Conservation (phyloP, 2,329 filamentous ascomycete species). For the Pseudogymnoascus sp. region DNA sequence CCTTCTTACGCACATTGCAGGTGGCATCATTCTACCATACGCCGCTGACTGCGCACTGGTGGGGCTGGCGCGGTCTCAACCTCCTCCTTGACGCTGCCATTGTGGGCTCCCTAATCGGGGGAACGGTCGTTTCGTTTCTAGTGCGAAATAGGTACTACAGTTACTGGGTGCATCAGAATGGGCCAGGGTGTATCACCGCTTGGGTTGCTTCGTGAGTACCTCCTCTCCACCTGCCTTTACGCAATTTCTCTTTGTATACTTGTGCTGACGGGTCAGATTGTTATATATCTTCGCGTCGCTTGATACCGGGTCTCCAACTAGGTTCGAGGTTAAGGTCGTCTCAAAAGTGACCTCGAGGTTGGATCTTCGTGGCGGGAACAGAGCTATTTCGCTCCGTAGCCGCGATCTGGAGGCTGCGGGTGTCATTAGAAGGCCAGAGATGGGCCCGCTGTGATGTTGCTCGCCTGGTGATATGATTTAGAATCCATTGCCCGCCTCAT, state of each 20-base stretch:
- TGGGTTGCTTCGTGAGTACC: not conserved
- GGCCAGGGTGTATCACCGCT: not conserved
- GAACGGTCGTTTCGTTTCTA: not conserved
- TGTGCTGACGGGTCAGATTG: not conserved
- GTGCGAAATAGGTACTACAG: not conserved
- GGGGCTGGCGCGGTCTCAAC: not conserved
- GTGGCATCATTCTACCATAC: not conserved
- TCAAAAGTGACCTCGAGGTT: not conserved
- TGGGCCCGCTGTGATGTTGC: not conserved
- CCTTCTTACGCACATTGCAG: not conserved
- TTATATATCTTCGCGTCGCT: not conserved
- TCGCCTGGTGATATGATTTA: slow-evolving; percentile 20
- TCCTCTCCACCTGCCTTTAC: not conserved
- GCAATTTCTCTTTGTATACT: not conserved
- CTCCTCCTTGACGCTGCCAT: not conserved
- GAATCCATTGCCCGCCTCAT: too few relatives aligned
- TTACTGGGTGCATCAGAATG: not conserved
- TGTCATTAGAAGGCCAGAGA: not conserved
- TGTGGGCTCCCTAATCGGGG: not conserved
- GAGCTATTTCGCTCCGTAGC: not conserved
- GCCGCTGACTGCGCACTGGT: not conserved
- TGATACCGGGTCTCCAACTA: not conserved
- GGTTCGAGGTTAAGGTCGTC: not conserved
- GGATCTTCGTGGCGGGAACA: not conserved
- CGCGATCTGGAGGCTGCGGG: not conserved